Conservation (phyloP, 805 yeast genomes). For the Cyberlindnera mycetangii region DNA sequence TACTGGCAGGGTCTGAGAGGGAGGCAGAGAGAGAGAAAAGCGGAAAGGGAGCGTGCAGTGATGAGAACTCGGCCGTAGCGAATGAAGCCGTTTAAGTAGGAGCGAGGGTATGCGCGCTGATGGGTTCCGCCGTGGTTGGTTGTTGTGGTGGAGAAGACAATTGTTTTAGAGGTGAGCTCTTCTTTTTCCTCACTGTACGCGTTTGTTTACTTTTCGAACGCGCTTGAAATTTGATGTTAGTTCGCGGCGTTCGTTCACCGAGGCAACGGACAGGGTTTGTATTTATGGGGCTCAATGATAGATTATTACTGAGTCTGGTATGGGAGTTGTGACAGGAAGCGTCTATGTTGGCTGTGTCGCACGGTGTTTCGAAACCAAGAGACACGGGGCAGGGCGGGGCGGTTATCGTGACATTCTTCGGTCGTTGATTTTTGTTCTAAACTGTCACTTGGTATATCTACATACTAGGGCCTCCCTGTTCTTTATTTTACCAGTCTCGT, state of each 20-base stretch:
- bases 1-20: neutral
- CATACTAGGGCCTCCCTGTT: too few species aligned
- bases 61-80: neutral
- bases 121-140: neutral
- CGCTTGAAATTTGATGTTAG: neutral
- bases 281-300: neutral
- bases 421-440: too few species aligned
- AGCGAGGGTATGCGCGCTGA: neutral
- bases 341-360: too few species aligned
- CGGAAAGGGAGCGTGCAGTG: neutral
- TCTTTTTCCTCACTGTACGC: conserved; percentile 7
- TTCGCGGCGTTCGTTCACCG: neutral
- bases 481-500: too few species aligned
- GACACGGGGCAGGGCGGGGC: too few species aligned
- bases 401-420: too few species aligned
- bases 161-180: neutral
- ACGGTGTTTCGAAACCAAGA: too few species aligned
- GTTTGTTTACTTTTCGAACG: conserved; percentile 18
- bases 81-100: neutral
- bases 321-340: too few species aligned
- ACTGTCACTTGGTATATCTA: too few species aligned
- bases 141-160: neutral
- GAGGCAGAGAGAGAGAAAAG: neutral
- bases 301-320: too few species aligned
- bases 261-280: neutral